These are phyloP conservation scores for Pestalotiopsis sp. DNA, from an alignment of 2,329 filamentous ascomycete species.

Conservation along the genomic window DNA sequence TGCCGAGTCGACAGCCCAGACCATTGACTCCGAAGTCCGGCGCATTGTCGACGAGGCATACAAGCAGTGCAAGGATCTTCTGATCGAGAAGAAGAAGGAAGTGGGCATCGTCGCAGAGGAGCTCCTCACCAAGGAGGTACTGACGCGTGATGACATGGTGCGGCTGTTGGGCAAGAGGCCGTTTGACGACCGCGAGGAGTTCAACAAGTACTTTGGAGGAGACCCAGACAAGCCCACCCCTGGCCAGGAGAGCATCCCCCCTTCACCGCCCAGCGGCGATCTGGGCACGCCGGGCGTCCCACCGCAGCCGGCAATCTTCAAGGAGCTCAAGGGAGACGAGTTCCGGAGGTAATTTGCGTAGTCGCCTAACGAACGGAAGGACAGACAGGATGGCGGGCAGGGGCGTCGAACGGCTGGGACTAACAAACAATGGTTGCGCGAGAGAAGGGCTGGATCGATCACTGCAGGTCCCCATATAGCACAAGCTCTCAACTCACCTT, in stretches of 20 bases:
- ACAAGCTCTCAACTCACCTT: constrained; percentile 30
- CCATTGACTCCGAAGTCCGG: constrained; percentile 89
- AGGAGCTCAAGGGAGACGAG: constrained; percentile 24
- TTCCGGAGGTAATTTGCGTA: constrained; percentile 17
- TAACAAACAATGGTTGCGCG: background rate
- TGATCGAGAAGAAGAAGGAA: constrained; percentile 84
- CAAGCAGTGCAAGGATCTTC: constrained; percentile 81
- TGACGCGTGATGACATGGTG: constrained; percentile 90
- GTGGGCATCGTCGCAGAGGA: constrained; percentile 92
- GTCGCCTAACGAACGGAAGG: background rate
- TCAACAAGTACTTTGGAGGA: constrained; percentile 88
- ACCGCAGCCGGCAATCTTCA: constrained; percentile 28
- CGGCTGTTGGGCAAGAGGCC: constrained; percentile 82
- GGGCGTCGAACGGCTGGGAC: constrained; percentile 8
- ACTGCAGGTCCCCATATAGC: background rate
- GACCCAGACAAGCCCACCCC: constrained; percentile 39
- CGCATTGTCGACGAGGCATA: constrained; percentile 92
- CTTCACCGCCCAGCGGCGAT: constrained; percentile 51
- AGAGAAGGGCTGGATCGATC: background rate
- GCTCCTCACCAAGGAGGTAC: constrained; percentile 86
- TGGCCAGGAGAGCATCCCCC: constrained; percentile 56
- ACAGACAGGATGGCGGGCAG: background rate
- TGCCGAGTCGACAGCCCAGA: constrained; percentile 88
- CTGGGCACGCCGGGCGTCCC: constrained; percentile 38
- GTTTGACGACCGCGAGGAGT: constrained; percentile 84